phyloP scores from a whole-genome alignment of 2,329 filamentous ascomycete species.

The Xylariaceae sp. region DNA sequence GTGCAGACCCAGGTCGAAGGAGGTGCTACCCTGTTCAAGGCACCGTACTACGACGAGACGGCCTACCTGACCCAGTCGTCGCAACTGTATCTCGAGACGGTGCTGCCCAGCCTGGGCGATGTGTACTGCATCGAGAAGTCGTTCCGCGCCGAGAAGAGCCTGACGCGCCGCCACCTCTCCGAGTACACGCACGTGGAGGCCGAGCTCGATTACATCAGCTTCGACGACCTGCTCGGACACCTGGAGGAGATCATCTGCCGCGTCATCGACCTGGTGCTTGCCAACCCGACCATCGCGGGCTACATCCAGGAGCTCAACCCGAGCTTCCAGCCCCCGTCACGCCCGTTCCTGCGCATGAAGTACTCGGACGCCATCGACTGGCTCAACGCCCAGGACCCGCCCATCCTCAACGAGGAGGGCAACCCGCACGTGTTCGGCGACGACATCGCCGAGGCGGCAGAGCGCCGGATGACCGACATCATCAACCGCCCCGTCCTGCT shows the following conservation, averaged over 20 bases:
- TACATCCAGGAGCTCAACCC: slow-evolving; percentile 87
- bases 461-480: slow-evolving; percentile 93
- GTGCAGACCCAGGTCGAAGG: slow-evolving; percentile 95
- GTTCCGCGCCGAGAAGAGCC: slow-evolving; percentile 93
- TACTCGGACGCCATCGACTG: slow-evolving; percentile 92
- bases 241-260: slow-evolving; percentile 81
- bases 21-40: slow-evolving; percentile 81
- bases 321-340: slow-evolving; percentile 69
- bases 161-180: slow-evolving; percentile 86
- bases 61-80: slow-evolving; percentile 95
- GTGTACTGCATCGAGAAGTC: slow-evolving; percentile 98
- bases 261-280: slow-evolving; percentile 71
- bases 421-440: slow-evolving; percentile 88
- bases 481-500: slow-evolving; percentile 95
- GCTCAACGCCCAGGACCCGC: slow-evolving; percentile 73
- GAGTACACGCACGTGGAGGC: slow-evolving; percentile 97
- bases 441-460: slow-evolving; percentile 95
- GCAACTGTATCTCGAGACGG: slow-evolving; percentile 95
- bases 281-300: slow-evolving; percentile 62
- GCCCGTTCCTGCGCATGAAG: slow-evolving; percentile 90
- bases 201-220: slow-evolving; percentile 92
- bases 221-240: slow-evolving; percentile 79
- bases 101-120: slow-evolving; percentile 80
- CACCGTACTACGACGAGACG: slow-evolving; percentile 81
- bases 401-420: slow-evolving; percentile 86